Evolutionary conservation across 202 grass and related monocot species (phyloP), one percentile per base, ranked within the genome.

Genomic region (Thinopyrum obtusiflorum): DNA sequence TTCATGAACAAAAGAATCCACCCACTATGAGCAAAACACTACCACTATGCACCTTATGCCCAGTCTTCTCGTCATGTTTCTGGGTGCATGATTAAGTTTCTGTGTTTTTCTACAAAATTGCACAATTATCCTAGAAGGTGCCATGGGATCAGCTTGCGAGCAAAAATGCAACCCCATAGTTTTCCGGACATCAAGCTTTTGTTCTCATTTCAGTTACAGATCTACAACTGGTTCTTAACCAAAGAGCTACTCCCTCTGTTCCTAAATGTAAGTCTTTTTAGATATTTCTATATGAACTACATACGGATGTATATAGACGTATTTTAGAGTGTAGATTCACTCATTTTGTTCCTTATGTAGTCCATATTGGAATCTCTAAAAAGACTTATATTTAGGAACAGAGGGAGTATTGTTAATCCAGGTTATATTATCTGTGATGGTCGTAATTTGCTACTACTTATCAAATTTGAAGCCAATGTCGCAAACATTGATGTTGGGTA

Each of bases 181-280:
- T 68, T 47, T 66, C 26, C 32, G 59, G 60, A 28, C 37, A 80
- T 80, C 37, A 80, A 65, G 25, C 77, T 80, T 65, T 61, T 31
- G 17, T 80, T 65, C 15, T n/a, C 46, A 55, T 21, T 17, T 26
- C 29, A 70, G 12, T 70, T 39, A 71, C 9, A 60, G 13, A 82
- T 57, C 29, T 40, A 27, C 47, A 71, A 39, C 29, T 36, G 65
- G 23, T 26, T 69, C n/a, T 53, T 59, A 24, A 59, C 31, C 46
- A 20, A 53, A 82, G 12, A 71, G 25, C 44, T 82, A 42, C 40
- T 42, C 40, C 40, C 40, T 42, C 40, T 42, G 40, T 42, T 42
- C 40, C 40, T 42, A 42, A 42, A 42, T 42, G 0, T 40, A 40
- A 11, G 40, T 42, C 40, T 12, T 12, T 11, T 42, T 42, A 42